phyloP scores from a whole-genome alignment of 345 rosid genomes.

The Durio zibethinus region DNA sequence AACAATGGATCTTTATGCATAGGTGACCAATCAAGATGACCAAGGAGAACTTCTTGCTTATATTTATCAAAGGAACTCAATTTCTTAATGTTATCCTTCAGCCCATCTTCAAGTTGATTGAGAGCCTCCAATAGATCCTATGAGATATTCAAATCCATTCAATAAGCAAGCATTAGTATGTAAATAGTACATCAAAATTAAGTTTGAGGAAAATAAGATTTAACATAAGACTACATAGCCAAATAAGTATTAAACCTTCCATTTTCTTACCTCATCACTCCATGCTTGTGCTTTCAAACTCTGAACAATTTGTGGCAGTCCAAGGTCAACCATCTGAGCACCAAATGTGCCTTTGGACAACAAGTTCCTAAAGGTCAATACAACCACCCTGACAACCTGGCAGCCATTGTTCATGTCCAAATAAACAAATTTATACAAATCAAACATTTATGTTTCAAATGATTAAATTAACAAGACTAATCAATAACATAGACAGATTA shows the following conservation, averaged over 20 bases:
- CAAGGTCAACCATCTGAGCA: conserved; percentile 95
- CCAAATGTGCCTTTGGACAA: conserved; percentile 82
- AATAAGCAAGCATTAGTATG: neutral
- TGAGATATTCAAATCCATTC: conserved; percentile 15
- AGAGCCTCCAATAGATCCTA: conserved; percentile 88
- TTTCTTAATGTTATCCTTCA: conserved; percentile 73
- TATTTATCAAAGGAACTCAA: conserved; percentile 93
- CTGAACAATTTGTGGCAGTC: conserved; percentile 85
- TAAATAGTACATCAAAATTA: neutral
- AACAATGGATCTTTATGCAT: conserved; percentile 90
- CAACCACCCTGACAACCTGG: conserved; percentile 92
- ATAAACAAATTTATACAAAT: conserved; percentile 20
- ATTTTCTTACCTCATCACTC: conserved; percentile 86
- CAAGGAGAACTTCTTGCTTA: conserved; percentile 94
- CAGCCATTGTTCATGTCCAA: conserved; percentile 21
- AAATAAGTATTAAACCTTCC: neutral
- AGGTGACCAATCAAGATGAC: conserved; percentile 97
- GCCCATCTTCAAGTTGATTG: conserved; percentile 79
- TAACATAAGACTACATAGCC: neutral
- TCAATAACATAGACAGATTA: conserved; percentile 7
- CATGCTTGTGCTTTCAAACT: conserved; percentile 92
- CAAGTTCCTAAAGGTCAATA: conserved; percentile 78
- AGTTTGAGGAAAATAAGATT: neutral
- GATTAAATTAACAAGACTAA: neutral
- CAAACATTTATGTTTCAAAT: conserved; percentile 4